Percentiles rank a stretch among this genome's conserved stretches.
phyloP scores from a whole-genome alignment of 2,329 filamentous ascomycete genomes.

The Neodidymelliopsis sp. region DNA sequence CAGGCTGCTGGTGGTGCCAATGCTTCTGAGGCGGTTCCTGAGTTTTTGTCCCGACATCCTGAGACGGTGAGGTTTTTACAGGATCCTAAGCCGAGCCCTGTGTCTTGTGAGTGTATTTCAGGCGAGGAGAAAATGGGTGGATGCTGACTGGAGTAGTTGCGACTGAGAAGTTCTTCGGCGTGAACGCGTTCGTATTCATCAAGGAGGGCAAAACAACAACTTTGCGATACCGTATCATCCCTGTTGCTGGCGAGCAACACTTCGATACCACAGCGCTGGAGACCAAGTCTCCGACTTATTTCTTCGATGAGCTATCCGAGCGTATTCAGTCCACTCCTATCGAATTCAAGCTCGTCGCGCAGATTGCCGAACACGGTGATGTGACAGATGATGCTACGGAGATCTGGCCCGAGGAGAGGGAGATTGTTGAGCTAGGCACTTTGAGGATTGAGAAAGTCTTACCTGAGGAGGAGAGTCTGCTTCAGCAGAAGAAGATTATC shows the following conservation, averaged over 20 bases:
- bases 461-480: slow-evolving; percentile 50
- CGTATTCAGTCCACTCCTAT: slow-evolving; percentile 49
- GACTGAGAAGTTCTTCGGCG: slow-evolving; percentile 57
- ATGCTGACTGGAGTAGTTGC: slow-evolving; percentile 40
- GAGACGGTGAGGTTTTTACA: slow-evolving; percentile 58
- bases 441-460: slow-evolving; percentile 55
- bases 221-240: slow-evolving; percentile 60
- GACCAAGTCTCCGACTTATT: slow-evolving; percentile 52
- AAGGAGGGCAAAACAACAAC: slow-evolving; percentile 53
- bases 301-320: slow-evolving; percentile 58
- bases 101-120: slow-evolving; percentile 42
- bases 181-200: slow-evolving; percentile 60
- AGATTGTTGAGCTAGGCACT: slow-evolving; percentile 60
- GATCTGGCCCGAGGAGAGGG: slow-evolving; percentile 62
- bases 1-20: slow-evolving; percentile 47
- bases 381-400: slow-evolving; percentile 57
- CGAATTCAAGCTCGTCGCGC: slow-evolving; percentile 58
- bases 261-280: slow-evolving; percentile 51
- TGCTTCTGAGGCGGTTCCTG: slow-evolving; percentile 43
- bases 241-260: slow-evolving; percentile 52
- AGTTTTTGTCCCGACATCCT: slow-evolving; percentile 57
- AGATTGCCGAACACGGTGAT: slow-evolving; percentile 60
- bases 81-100: slow-evolving; percentile 59
- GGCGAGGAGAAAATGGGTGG: neutral
- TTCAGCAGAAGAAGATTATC: slow-evolving; percentile 61